Evolutionary conservation across 208 protist species (phyloP).

Genomic region (Chromosphaera perkinsii): DNA sequence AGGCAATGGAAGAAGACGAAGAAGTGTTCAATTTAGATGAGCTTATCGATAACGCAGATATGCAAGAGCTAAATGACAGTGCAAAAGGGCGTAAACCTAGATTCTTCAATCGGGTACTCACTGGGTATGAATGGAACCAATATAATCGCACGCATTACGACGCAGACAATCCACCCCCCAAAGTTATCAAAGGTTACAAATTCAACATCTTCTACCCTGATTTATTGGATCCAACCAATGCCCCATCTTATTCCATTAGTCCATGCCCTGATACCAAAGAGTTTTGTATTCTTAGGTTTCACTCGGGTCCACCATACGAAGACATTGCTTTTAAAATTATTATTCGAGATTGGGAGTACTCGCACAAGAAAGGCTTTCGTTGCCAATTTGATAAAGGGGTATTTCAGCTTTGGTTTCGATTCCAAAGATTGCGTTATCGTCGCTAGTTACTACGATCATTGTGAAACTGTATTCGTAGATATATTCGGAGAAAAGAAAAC

Average conservation of each 20-base stretch:
- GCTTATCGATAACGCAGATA: slow-evolving; percentile 26
- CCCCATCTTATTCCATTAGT: slow-evolving; percentile 80
- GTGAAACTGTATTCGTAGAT: no score
- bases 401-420: slow-evolving; percentile 76
- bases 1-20: slow-evolving; percentile 62
- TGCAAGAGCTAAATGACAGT: no score
- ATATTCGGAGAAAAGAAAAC: no score
- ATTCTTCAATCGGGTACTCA: slow-evolving; percentile 96
- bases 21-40: slow-evolving; percentile 56
- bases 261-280: slow-evolving; percentile 63
- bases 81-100: slow-evolving; percentile 96
- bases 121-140: slow-evolving; percentile 90
- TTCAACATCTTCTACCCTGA: slow-evolving; percentile 98
- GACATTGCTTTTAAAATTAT: slow-evolving; percentile 96
- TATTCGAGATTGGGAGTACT: slow-evolving; percentile 87
- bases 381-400: slow-evolving; percentile 86
- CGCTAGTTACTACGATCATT: slow-evolving; percentile 38
- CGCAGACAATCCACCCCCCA: slow-evolving; percentile 89
- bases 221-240: slow-evolving; percentile 82
- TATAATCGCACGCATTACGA: slow-evolving; percentile 98
- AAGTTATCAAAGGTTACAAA: slow-evolving; percentile 96
- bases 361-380: slow-evolving; percentile 78
- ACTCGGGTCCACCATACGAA: slow-evolving; percentile 92
- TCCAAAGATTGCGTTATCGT: slow-evolving; percentile 65
- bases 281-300: slow-evolving; percentile 80